Conservation (phyloP, 2,329 filamentous ascomycete species). For the Trichothecium roseum region DNA sequence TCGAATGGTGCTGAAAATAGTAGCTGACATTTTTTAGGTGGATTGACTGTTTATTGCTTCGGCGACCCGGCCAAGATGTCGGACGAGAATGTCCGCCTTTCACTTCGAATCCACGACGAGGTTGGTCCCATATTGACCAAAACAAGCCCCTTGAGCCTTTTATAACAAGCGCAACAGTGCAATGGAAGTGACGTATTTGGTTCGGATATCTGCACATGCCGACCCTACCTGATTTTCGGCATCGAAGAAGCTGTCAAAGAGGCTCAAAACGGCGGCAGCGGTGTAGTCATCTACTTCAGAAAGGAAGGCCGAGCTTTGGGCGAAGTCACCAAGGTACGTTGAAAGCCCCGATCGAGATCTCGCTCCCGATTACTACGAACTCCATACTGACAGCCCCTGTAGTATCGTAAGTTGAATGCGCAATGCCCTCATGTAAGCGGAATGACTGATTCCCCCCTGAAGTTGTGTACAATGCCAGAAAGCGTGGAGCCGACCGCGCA, state of each 20-base stretch:
- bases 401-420: slow-evolving; percentile 33
- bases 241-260: slow-evolving; percentile 97
- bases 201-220: slow-evolving; percentile 94
- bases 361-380: too few relatives aligned
- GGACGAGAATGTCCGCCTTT: slow-evolving; percentile 69
- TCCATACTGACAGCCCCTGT: slow-evolving; percentile 17
- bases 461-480: slow-evolving; percentile 60
- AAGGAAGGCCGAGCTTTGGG: slow-evolving; percentile 93
- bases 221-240: slow-evolving; percentile 91
- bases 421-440: not conserved
- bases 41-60: slow-evolving; percentile 93
- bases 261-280: slow-evolving; percentile 85
- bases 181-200: slow-evolving; percentile 97
- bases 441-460: not conserved
- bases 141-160: too few relatives aligned
- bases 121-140: too few relatives aligned
- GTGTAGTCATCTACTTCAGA: slow-evolving; percentile 96
- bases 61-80: slow-evolving; percentile 92
- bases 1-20: too few relatives aligned
- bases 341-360: not conserved
- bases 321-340: slow-evolving; percentile 78
- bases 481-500: slow-evolving; percentile 67
- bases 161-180: slow-evolving; percentile 39
- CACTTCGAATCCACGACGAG: slow-evolving; percentile 70
- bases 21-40: slow-evolving; percentile 37